These are phyloP conservation scores for Podila clonocystis DNA, from an alignment of 192 early-diverging fungal species.

Conservation along the genomic window DNA sequence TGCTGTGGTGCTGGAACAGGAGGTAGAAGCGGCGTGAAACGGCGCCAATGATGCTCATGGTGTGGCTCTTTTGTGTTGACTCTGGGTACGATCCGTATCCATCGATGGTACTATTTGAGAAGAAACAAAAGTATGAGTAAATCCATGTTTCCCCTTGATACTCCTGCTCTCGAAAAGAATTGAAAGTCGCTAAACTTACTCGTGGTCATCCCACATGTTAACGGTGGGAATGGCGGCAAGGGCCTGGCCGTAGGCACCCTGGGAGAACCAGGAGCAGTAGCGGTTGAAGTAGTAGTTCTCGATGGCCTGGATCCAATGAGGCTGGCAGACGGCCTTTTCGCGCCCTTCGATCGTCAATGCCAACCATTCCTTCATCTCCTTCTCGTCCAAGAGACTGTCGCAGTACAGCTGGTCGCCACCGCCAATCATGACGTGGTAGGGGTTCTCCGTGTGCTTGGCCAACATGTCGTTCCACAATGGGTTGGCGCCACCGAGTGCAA, in stretches of 20 bases:
- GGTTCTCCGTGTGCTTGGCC: slow-evolving; percentile 63
- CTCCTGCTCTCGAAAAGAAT: slow-evolving; percentile 1
- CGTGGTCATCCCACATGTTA: slow-evolving; percentile 89
- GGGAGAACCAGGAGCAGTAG: slow-evolving; percentile 44
- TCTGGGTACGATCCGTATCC: slow-evolving; percentile 88
- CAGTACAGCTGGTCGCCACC: slow-evolving; percentile 82
- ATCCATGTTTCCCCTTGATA: not conserved
- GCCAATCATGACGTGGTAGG: slow-evolving; percentile 77
- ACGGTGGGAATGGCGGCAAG: slow-evolving; percentile 77
- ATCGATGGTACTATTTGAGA: slow-evolving; percentile 65
- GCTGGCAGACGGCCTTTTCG: slow-evolving; percentile 24
- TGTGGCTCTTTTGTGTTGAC: slow-evolving; percentile 30
- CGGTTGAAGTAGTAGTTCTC: slow-evolving; percentile 47
- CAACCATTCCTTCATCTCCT: slow-evolving; percentile 70
- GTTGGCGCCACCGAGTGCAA: slow-evolving; percentile 46
- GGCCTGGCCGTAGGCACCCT: slow-evolving; percentile 57
- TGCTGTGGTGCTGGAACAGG: slow-evolving; percentile 88
- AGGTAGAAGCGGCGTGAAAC: slow-evolving; percentile 82
- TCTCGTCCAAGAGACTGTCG: slow-evolving; percentile 65
- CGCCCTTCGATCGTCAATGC: slow-evolving; percentile 41
- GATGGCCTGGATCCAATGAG: slow-evolving; percentile 24
- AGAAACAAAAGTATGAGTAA: not conserved
- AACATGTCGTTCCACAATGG: slow-evolving; percentile 77
- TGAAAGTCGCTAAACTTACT: slow-evolving; percentile 24
- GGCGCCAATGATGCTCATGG: slow-evolving; percentile 36